Evolutionary conservation across 2,329 filamentous ascomycete genomes (phyloP).

Genomic region (Fusarium nodosum): DNA sequence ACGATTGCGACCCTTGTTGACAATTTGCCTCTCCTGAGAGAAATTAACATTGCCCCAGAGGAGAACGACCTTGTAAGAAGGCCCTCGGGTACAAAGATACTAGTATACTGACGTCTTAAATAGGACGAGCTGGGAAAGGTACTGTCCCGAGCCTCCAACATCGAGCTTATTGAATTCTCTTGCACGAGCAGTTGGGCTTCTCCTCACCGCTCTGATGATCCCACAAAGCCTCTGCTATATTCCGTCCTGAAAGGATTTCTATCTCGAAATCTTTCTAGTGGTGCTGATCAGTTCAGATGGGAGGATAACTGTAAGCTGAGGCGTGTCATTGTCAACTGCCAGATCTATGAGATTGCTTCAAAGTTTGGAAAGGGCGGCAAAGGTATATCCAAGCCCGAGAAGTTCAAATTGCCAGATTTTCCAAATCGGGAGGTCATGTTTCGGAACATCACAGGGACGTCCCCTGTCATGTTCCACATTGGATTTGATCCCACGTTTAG

Average conservation of each 20-base stretch:
- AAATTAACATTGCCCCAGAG: slow-evolving; percentile 27
- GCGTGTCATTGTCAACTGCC: not conserved
- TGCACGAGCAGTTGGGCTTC: slow-evolving; percentile 2
- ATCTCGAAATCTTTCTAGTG: too few species aligned
- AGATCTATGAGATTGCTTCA: not conserved
- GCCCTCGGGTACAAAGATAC: accelerated
- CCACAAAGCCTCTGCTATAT: not conserved
- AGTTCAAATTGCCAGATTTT: not conserved
- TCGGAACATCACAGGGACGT: not conserved
- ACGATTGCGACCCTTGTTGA: slow-evolving; percentile 23
- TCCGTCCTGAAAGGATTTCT: not conserved
- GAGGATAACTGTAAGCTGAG: slow-evolving; percentile 2
- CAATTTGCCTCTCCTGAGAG: slow-evolving; percentile 18
- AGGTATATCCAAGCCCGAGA: not conserved
- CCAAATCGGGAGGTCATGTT: not conserved
- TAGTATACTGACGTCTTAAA: not conserved
- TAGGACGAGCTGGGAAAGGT: slow-evolving; percentile 25
- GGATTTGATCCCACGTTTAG: not conserved
- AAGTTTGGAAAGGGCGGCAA: slow-evolving; percentile 5
- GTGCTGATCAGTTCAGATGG: not conserved
- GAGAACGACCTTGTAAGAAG: slow-evolving; percentile 19
- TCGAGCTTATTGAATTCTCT: not conserved
- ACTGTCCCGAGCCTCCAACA: not conserved
- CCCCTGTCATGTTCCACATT: not conserved
- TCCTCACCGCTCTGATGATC: not conserved